Conservation (phyloP, 2,329 filamentous ascomycete species). For the Calonectria crousiana region DNA sequence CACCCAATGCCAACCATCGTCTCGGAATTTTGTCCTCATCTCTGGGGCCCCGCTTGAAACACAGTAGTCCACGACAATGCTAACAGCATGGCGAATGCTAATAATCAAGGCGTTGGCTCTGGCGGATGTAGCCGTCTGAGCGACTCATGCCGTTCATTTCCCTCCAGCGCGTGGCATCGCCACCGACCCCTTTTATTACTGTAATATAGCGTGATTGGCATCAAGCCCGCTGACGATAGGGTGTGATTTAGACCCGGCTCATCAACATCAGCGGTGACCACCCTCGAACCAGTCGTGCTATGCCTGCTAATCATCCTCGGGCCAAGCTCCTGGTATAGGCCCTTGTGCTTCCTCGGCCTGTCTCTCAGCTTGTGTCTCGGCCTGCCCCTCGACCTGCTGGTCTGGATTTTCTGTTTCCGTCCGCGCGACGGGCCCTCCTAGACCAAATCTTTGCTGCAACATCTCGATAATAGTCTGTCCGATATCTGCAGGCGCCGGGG, state of each 20-base stretch:
- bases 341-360: conserved; percentile 24
- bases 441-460: conserved; percentile 31
- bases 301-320: conserved; percentile 39
- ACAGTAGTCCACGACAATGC: conserved; percentile 6
- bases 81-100: conserved; percentile 6
- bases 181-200: background rate
- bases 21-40: conserved; percentile 9
- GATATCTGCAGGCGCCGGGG: conserved; percentile 30
- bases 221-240: background rate
- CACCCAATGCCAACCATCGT: conserved; percentile 2
- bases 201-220: background rate
- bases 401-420: background rate
- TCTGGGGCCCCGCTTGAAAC: conserved; percentile 4
- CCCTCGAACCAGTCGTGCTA: conserved; percentile 18
- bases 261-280: conserved; percentile 19
- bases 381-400: conserved; percentile 15
- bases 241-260: background rate
- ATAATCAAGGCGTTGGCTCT: conserved; percentile 9
- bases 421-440: conserved; percentile 2
- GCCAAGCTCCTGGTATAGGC: conserved; percentile 51
- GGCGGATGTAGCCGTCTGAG: conserved; percentile 3
- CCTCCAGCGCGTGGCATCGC: background rate
- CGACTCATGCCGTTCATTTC: conserved; percentile 3
- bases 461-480: conserved; percentile 42
- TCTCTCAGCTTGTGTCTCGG: conserved; percentile 16